phyloP scores from a whole-genome alignment of 805 yeast species.

The Teunomyces gatunensis region DNA sequence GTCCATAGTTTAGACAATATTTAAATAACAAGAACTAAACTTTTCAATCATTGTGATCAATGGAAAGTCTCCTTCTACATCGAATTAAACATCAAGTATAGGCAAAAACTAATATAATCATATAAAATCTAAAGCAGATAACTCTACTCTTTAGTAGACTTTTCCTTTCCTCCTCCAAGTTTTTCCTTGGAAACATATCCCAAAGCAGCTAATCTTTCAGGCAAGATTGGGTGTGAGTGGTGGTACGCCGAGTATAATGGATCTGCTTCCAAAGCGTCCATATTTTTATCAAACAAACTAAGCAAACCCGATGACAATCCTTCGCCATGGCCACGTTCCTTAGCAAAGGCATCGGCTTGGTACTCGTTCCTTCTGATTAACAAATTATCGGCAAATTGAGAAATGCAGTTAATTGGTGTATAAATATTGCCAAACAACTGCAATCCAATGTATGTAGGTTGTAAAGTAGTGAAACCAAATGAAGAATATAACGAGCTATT shows the following conservation, averaged over 20 bases:
- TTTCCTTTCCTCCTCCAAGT: constrained; percentile 14
- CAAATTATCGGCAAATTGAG: constrained; percentile 65
- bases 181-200: constrained; percentile 46
- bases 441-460: constrained; percentile 81
- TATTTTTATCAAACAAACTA: constrained; percentile 73
- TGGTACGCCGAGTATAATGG: constrained; percentile 85
- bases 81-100: constrained; percentile 21
- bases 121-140: neutral
- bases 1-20: neutral
- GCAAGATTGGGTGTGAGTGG: constrained; percentile 86
- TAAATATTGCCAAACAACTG: constrained; percentile 73
- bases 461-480: constrained; percentile 65
- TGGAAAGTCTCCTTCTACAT: neutral
- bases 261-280: constrained; percentile 85
- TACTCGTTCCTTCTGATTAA: constrained; percentile 85
- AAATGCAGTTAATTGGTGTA: constrained; percentile 69
- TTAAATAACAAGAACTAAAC: constrained; percentile 2
- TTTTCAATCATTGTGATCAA: constrained; percentile 1
- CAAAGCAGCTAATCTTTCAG: constrained; percentile 83
- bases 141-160: neutral
- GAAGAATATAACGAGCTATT: constrained; percentile 75
- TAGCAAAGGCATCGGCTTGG: constrained; percentile 92
- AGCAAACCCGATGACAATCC: constrained; percentile 72
- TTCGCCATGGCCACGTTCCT: constrained; percentile 64
- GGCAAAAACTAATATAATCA: neutral